Base-by-base conservation (phyloP, 1,139 yeast species). In the Nematodospora anomalae region DNA sequence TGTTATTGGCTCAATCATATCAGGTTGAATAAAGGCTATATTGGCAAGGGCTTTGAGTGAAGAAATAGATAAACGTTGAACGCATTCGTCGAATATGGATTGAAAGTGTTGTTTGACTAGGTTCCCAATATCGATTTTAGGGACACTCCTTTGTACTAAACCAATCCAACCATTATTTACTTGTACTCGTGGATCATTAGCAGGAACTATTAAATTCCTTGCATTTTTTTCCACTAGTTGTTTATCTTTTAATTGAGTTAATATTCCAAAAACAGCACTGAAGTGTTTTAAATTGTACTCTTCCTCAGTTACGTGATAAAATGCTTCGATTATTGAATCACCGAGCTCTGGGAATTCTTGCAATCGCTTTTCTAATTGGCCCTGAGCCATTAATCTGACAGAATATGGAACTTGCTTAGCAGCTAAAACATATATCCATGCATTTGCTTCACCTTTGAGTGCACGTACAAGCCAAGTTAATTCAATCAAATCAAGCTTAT, bases 101-200 rank as follows among this genome's bases (percentile, higher is more conserved):
- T 60, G 52, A n/a, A 71, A 59, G 38, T 74, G 50, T 1, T 57
- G 53, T 1, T 60, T 52, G 4, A 84, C 75, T 32, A 88, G 58
- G 3, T 55, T 50, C 14, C 84, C 84, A 3, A 96, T 85, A 50
- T 90, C 95, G 21, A 79, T 53, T 4, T 62, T 60, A 28, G 41
- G 43, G 6, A 25, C 33, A 8, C 83, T 71, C 37, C 77, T 66
- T 50, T 83, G 79, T 30, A 81, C 80, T 34, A 89, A 62, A 0
- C 86, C 86, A 28, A 89, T 84, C 98, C 98, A 92, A 2, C 85
- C 82, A 41, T 70, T 70, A 37, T 75, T 76, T 6, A 70, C 53
- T 2, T 60, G 58, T 21, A 73, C 60, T 3, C 45, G 53, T 2
- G 59, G 47, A 45, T 76, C 79, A 53, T 85, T 87, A 8, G 83